Base-by-base conservation (phyloP, 2,329 filamentous ascomycete genomes). In the Botrytis galanthina region DNA sequence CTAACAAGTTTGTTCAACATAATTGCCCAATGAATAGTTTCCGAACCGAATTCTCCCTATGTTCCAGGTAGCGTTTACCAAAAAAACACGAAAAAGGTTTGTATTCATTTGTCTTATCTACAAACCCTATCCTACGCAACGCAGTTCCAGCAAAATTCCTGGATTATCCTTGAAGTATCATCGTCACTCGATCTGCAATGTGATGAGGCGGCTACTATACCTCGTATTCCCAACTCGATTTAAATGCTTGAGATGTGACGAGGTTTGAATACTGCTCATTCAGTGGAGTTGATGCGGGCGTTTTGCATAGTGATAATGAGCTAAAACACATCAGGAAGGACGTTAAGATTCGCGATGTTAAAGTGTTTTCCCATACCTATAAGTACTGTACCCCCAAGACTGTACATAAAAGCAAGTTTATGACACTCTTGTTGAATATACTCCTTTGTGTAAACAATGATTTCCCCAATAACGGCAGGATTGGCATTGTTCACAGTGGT, bases 401-500 rank as follows among this genome's bases (percentile, higher is more conserved):
- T 42, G 12, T 37, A 26, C 26, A n/a, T 14, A 16, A 20, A 14
- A 16, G 18, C 39, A 32, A 32, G 35, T 46, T 29, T 9, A 26
- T n/a, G 16, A 32, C 18, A 61, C 46, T 10, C 14, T 37, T 14
- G 26, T 71, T 61, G n/a, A 35, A 48, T 29, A 35, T 44, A 44
- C 5, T 16, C 46, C n/a, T n/a, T 10, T 29, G 59, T 59, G 14
- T 29, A 16, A 29, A 61, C 61, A 73, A 61, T 76, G 74, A 39
- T 75, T 39, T 72, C 72, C 42, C 60, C 59, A 60, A 63, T 76
- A 54, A 62, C 62, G 22, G 42, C 69, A 26, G 74, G 73, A 29
- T 51, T 76, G 63, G 73, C 57, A 32, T 63, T 78, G 37, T 60
- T 75, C 48, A 66, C 73, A 35, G 37, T 51, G n/a, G 66, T 61